These are phyloP conservation scores for Cicer bijugum DNA, from an alignment of 306 rosid genomes.

Conservation along the genomic window DNA sequence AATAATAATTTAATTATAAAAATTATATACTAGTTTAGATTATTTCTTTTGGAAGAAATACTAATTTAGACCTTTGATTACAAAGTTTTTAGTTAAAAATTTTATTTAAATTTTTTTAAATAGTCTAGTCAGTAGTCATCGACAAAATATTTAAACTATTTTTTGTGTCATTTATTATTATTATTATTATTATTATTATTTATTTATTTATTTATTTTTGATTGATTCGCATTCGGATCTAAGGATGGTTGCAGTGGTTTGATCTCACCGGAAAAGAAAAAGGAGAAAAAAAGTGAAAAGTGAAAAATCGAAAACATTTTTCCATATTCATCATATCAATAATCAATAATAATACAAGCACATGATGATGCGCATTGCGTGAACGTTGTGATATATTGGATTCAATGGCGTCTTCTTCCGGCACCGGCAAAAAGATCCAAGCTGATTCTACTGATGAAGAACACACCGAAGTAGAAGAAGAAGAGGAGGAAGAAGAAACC, in stretches of 20 bases:
- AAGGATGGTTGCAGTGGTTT: not conserved
- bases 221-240: conserved; percentile 31
- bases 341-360: not conserved
- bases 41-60: too few species aligned
- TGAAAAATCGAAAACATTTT: conserved; percentile 19
- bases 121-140: too few species aligned
- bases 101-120: too few species aligned
- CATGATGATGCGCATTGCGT: conserved; percentile 16
- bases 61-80: too few species aligned
- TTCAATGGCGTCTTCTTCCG: conserved; percentile 79
- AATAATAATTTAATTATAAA: too few species aligned
- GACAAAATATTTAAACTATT: too few species aligned
- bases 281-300: not conserved
- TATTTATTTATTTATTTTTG: not conserved
- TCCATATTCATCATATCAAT: not conserved
- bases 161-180: too few species aligned
- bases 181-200: too few species aligned
- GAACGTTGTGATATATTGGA: conserved; percentile 44
- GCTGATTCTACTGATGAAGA: conserved; percentile 55
- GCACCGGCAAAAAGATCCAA: conserved; percentile 59
- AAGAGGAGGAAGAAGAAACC: conserved; percentile 52
- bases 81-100: too few species aligned
- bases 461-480: conserved; percentile 51
- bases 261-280: conserved; percentile 33
- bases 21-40: too few species aligned